Base-by-base conservation (phyloP, 441 rosid species). In the Populus hybrid region DNA sequence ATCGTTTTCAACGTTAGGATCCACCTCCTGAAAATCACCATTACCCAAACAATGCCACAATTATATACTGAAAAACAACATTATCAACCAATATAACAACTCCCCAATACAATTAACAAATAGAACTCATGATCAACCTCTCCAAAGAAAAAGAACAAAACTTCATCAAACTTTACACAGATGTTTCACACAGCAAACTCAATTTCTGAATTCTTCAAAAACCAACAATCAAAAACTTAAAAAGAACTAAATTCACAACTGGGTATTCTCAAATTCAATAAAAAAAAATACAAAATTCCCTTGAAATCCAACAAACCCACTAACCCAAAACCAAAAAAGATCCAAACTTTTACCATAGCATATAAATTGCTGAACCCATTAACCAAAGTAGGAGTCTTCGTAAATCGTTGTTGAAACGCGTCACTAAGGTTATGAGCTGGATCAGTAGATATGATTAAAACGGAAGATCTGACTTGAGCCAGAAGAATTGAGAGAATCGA, bases 351-450 rank as follows among this genome's bases (percentile, higher is more conserved):
- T 78, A 96, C 99, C 99, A 96, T 94, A 59, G 98, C 98, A 64
- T 89, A 96, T 53, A 96, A 86, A 89, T 96, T 96, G 83, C 90
- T 73, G 91, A 96, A 96, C 12, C 98, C 98, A 86, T 90, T 88
- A 70, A 94, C 96, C 82, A 96, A 78, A 83, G 98, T 89, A 4
- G 98, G 99, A 6, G 88, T 79, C 85, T 89, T 96, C 24, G 98
- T 90, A 82, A 96, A 96, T 14, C 98, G 92, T 74, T 96, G 98
- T 77, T 96, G 99, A 85, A 96, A 96, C 6, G 99, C 98, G 79
- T 96, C 97, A 84, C 98, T 96, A 83, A 94, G 98, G 84, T 96
- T 96, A 87, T 96, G 99, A 84, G 99, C 99, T 2, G 99, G 99
- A 78, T 96, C 99, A 66, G 99, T 96, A 82, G 99, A 96, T 77